Base-by-base conservation (phyloP, 2,329 filamentous ascomycete genomes). In the Huntiella abstrusa region DNA sequence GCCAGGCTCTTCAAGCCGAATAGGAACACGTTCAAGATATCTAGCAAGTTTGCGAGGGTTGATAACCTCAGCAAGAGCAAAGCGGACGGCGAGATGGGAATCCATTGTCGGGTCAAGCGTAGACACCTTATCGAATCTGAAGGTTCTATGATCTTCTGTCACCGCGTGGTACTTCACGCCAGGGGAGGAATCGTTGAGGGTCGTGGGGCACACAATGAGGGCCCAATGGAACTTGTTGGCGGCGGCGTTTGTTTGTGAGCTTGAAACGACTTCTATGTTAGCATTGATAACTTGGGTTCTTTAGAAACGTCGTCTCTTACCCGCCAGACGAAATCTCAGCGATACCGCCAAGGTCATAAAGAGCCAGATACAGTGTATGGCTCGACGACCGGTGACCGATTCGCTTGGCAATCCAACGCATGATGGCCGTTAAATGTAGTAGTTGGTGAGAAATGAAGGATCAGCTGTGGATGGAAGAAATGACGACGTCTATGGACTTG, bases 331-430 rank as follows among this genome's bases (percentile, higher is more conserved):
- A 36, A 37, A 16, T 11, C 11, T 17, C 43, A n/a, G 44, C 32
- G 28, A 49, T 33, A 10, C 17, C 45, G 15, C 28, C 33, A 8
- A 41, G 40, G 19, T 49, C 40, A 37, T 47, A 49, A 35, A 46
- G 36, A 17, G 39, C 39, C 13, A 49, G 34, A 33, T 49, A 47
- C 22, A 47, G 41, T 34, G 38, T 46, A 22, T 49, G 33, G 11
- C 33, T 28, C 34, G 48, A 46, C 16, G 34, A 17, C 22, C 44
- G 15, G n/a, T 38, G 41, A n/a, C 42, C 40, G 17, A 43, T 22
- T 33, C 42, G 42, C 12, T 47, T 41, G 35, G 45, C 35, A 11
- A 49, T 43, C 40, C 48, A 49, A 41, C 38, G 32, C 48, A 49
- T 49, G 36, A 22, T 42, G 39, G 22, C 22, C 6, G 22, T 28